Conservation (phyloP, 2,329 filamentous ascomycete species). For the Pseudogymnoascus sp. region DNA sequence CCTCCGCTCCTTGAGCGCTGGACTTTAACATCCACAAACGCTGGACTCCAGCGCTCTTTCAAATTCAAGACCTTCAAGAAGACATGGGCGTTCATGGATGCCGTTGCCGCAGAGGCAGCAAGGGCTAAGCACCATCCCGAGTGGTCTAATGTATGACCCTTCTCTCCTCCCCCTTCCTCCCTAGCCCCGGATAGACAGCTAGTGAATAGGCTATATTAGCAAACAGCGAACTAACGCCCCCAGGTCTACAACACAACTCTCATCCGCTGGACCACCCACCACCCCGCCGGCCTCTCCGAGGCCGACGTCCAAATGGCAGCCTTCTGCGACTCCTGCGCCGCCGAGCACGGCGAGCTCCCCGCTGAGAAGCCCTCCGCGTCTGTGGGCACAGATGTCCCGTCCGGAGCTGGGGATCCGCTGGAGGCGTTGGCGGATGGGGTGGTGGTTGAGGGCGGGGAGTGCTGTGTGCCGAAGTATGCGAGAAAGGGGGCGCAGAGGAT, state of each 20-base stretch:
- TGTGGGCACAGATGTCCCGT: constrained; percentile 1
- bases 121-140: constrained; percentile 64
- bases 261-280: constrained; percentile 67
- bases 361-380: neutral
- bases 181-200: too few species aligned
- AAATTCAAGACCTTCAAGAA: constrained; percentile 58
- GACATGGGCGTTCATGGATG: constrained; percentile 70
- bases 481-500: neutral
- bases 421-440: constrained; percentile 40
- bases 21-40: constrained; percentile 41
- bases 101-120: constrained; percentile 59
- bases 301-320: constrained; percentile 55
- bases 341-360: constrained; percentile 45
- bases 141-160: constrained; percentile 57
- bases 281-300: constrained; percentile 53
- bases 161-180: neutral
- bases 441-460: constrained; percentile 40
- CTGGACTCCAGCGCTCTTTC: constrained; percentile 51
- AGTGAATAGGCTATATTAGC: too few species aligned
- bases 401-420: constrained; percentile 29
- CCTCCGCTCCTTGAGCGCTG: constrained; percentile 33
- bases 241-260: constrained; percentile 63
- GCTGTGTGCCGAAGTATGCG: constrained; percentile 41
- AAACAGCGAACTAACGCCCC: neutral
- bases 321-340: constrained; percentile 52